Evolutionary conservation across 2,329 filamentous ascomycete genomes (phyloP).

Genomic region (Aureobasidium vineae): DNA sequence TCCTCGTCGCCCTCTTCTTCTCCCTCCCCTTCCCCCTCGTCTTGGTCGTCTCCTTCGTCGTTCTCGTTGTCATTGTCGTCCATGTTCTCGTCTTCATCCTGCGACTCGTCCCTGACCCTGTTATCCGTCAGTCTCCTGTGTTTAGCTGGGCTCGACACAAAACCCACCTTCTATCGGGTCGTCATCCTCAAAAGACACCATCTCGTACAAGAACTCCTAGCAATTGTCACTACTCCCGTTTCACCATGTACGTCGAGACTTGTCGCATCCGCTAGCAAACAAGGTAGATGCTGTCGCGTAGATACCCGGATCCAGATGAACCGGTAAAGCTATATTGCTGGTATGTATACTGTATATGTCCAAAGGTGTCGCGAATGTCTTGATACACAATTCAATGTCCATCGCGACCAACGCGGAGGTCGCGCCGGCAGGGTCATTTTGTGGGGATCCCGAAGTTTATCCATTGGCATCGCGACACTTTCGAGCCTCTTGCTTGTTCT

Average conservation of each 20-base stretch:
- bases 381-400: conserved; percentile 12
- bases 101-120: conserved; percentile 43
- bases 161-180: conserved; percentile 34
- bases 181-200: conserved; percentile 50
- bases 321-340: neutral
- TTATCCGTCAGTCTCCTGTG: neutral
- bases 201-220: conserved; percentile 27
- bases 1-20: conserved; percentile 41
- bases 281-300: neutral
- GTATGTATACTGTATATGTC: neutral
- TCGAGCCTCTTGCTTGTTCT: too few relatives aligned
- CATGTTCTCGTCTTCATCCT: conserved; percentile 47
- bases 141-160: too few relatives aligned
- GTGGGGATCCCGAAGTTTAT: conserved; percentile 17
- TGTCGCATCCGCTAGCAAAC: conserved; percentile 38
- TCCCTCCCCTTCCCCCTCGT: conserved; percentile 38
- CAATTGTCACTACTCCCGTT: neutral
- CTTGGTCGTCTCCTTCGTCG: conserved; percentile 39
- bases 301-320: too few relatives aligned
- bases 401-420: conserved; percentile 11
- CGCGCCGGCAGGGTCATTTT: conserved; percentile 4
- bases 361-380: neutral
- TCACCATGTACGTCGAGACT: conserved; percentile 37
- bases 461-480: neutral
- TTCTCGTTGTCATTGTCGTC: conserved; percentile 43